Evolutionary conservation across 352 stramenopile genomes (phyloP), one percentile per base, ranked within the genome.

Genomic region (Pythium folliculosum): DNA sequence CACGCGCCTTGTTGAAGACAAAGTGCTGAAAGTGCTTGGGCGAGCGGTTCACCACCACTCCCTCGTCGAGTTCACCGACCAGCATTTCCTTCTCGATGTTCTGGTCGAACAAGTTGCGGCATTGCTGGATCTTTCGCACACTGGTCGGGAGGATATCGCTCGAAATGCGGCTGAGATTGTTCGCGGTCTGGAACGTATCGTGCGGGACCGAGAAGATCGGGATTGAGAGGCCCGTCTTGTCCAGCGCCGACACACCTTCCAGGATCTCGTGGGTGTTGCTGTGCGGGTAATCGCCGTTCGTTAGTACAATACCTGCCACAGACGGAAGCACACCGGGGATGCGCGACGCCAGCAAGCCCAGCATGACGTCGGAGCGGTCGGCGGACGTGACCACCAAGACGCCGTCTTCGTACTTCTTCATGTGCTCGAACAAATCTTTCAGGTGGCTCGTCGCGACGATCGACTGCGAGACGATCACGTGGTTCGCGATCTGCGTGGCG

Each of bases 21-120:
- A 88, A 91, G 71, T 96, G 84, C 69, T 94, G 78, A 67, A 95
- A 95, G 54, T 94, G 84, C 77, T 94, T 94, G 12, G 87, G 87
- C 16, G 85, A 87, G 0, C 83, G 82, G 60, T 91, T 76, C 14
- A 84, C 67, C 10, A 87, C 79, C 53, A 86, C 77, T 6, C 82
- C 81, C 32, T 91, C 68, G 44, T 86, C 76, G 5, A 94, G 71
- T 60, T 89, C 77, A 12, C 85, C 83, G 45, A 94, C 77, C 16
- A 94, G 72, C 62, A 72, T 71, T 43, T 91, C 77, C 62, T 88
- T 90, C 22, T 80, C 82, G 0, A 94, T 78, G 66, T 82, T 81
- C 47, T 84, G 69, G 45, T 91, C 81, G 43, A 90, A 91, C 8
- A 94, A 52, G 25, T 73, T 78, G 60, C 81, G 80, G 47, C 78